Base-by-base conservation (phyloP, 129 eudicot genomes). In the Mikania micrantha region DNA sequence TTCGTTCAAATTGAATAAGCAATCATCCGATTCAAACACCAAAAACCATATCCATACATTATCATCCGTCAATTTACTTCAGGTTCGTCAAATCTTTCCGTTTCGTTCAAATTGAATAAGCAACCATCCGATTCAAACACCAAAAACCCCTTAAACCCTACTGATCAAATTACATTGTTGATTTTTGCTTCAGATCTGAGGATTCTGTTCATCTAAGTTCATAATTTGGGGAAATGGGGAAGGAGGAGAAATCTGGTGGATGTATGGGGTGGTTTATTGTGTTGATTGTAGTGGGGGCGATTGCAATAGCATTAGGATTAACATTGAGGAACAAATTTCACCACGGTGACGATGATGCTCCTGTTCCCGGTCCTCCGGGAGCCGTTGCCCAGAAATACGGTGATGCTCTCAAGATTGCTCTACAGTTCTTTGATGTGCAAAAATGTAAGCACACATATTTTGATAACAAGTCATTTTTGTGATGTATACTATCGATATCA, bases 281-380 rank as follows among this genome's bases (percentile, higher is more conserved):
- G 19, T 35, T 84, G 7, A 48, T 84, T 19, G 75, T 84, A 20
- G 57, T 72, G n/a, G 95, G 31, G 3, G 90, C 74, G 4, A 77
- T 84, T 9, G 95, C 78, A 2, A 31, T 71, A 27, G 87, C 83
- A 8, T 24, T 87, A 36, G 79, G 71, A 42, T 34, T 87, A 40
- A 50, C 69, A 6, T 64, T 81, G 47, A 71, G 67, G 64, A 79
- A 74, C 50, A 87, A 83, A 42, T 76, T 76, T 38, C 58, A 76
- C n/a, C 62, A 68, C 5, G 47, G 41, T 36, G 79, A 19, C 4
- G 65, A 36, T 17, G 70, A 36, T 60, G 56, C 52, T 44, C 74
- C 79, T 3, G 90, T 88, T 71, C 91, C 96, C 0, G 94, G 97
- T 29, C 86, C 96, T 32, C 97, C 97, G 2, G 97, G 96, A n/a